These are phyloP conservation scores for Austroboletus novae-zelandiae DNA, from an alignment of 1,284 basidiomycete genomes.

Conservation along the genomic window DNA sequence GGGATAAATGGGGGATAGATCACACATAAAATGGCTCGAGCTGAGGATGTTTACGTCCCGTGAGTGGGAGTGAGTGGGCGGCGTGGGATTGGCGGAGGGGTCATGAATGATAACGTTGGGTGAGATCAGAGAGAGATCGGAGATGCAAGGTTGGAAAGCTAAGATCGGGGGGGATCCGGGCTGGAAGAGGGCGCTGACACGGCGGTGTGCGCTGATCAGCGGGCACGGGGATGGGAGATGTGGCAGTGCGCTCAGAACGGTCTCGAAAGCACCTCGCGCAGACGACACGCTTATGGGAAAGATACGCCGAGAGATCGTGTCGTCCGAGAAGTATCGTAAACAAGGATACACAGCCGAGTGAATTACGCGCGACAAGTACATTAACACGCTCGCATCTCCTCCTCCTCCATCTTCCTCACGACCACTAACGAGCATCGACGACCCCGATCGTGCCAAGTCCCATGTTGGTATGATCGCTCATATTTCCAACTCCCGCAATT, in stretches of 20 bases:
- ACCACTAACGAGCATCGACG: slow-evolving; percentile 9
- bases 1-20: slow-evolving; percentile 22
- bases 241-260: slow-evolving; percentile 20
- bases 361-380: slow-evolving; percentile 12
- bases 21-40: slow-evolving; percentile 4
- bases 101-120: slow-evolving; percentile 31
- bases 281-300: slow-evolving; percentile 32
- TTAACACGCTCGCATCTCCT: slow-evolving; percentile 14
- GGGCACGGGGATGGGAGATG: slow-evolving; percentile 17
- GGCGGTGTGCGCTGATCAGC: slow-evolving; percentile 27
- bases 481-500: slow-evolving; percentile 36
- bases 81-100: slow-evolving; percentile 28
- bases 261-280: slow-evolving; percentile 23
- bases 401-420: background rate
- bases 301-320: slow-evolving; percentile 30
- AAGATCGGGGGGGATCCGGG: slow-evolving; percentile 31
- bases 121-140: slow-evolving; percentile 32
- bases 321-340: slow-evolving; percentile 23
- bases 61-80: background rate
- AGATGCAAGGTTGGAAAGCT: slow-evolving; percentile 31
- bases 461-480: slow-evolving; percentile 33
- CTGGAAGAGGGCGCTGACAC: slow-evolving; percentile 2
- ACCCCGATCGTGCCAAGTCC: slow-evolving; percentile 29
- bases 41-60: no score
- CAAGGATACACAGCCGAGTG: slow-evolving; percentile 30